Conservation (phyloP, 306 rosid genomes). For the Vicia villosa region DNA sequence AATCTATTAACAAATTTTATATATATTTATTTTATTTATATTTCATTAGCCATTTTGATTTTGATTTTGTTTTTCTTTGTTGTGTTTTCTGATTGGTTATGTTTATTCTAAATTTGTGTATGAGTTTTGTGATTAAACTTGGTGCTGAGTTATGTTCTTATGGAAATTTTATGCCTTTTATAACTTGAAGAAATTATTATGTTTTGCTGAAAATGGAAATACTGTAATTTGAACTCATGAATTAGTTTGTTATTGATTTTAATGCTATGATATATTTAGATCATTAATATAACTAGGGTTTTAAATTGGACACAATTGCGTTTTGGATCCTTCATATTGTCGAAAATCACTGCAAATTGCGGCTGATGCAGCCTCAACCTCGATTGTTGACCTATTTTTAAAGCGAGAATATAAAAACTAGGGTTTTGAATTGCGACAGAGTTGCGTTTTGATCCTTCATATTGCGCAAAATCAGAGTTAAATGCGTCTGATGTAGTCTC, state of each 20-base stretch:
- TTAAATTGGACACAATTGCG: neutral
- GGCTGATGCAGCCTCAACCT: neutral
- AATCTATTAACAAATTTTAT: neutral
- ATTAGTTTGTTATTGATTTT: neutral
- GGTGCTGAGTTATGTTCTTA: neutral
- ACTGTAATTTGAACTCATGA: neutral
- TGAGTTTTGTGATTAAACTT: conserved; percentile 25
- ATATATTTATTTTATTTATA: neutral
- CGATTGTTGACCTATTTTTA: neutral
- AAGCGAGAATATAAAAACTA: neutral
- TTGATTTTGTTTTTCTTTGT: neutral
- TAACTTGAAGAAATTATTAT: neutral
- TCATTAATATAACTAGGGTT: neutral
- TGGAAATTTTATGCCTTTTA: neutral
- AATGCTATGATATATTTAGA: neutral
- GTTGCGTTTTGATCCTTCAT: neutral
- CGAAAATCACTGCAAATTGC: neutral
- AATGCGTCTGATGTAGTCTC: neutral
- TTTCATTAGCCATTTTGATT: neutral
- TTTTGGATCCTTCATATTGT: neutral
- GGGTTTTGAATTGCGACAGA: neutral
- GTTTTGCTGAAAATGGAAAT: neutral
- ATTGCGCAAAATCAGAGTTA: neutral
- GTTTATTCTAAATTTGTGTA: conserved; percentile 24
- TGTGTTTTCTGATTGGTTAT: conserved; percentile 20